These are phyloP conservation scores for Didymella keratinophila DNA, from an alignment of 2,329 filamentous ascomycete genomes.

Conservation along the genomic window DNA sequence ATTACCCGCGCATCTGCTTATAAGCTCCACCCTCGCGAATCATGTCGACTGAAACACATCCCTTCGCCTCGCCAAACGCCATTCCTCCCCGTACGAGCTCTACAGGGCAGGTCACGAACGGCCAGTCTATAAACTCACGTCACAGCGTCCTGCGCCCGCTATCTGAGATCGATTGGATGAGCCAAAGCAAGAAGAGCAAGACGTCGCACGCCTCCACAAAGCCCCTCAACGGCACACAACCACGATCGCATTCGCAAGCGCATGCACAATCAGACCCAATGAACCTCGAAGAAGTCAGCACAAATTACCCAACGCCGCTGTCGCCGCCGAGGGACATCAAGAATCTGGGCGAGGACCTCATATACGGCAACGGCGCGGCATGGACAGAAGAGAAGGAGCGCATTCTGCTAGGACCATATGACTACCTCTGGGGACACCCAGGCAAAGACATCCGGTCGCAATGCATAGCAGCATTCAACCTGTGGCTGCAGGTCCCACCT, in stretches of 20 bases:
- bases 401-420: slow-evolving; percentile 78
- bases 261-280: slow-evolving; percentile 22
- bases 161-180: slow-evolving; percentile 51
- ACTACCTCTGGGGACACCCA: slow-evolving; percentile 79
- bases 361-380: slow-evolving; percentile 53
- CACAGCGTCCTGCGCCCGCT: slow-evolving; percentile 48
- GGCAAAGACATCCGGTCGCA: slow-evolving; percentile 86
- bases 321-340: slow-evolving; percentile 39
- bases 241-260: slow-evolving; percentile 7
- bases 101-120: slow-evolving; percentile 43
- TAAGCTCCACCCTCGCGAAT: slow-evolving; percentile 9
- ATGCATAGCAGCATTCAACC: slow-evolving; percentile 82
- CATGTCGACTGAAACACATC: slow-evolving; percentile 30
- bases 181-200: slow-evolving; percentile 51
- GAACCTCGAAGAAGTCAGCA: slow-evolving; percentile 27
- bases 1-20: slow-evolving; percentile 15
- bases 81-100: slow-evolving; percentile 52
- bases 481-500: slow-evolving; percentile 76
- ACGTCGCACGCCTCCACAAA: slow-evolving; percentile 37
- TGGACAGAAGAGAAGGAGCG: slow-evolving; percentile 81
- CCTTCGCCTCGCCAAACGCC: slow-evolving; percentile 50
- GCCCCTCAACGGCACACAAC: slow-evolving; percentile 9
- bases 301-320: slow-evolving; percentile 41
- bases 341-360: slow-evolving; percentile 49
- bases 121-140: slow-evolving; percentile 37